Base-by-base conservation (phyloP, 2,329 filamentous ascomycete genomes). In the Lomentospora prolificans region DNA sequence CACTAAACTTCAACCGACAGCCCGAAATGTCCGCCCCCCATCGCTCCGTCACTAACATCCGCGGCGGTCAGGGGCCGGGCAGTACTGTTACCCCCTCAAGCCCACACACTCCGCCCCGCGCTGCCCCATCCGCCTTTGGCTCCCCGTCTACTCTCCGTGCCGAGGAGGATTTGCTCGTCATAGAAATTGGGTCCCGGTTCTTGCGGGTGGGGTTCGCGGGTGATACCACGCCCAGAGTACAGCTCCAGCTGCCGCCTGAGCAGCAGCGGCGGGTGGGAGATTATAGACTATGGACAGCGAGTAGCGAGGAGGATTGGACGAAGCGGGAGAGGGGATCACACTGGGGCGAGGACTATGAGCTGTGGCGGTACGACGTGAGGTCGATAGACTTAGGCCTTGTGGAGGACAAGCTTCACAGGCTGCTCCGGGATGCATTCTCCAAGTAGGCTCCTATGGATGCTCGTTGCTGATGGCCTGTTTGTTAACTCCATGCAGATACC, bases 161-260 rank as follows among this genome's bases (percentile, higher is more conserved):
- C 64, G 90, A 96, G 63, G 94, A 99, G 64, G 94, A 96, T 61
- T 76, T 86, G 5, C 71, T 96, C 4, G 79, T 99, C 44, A 75
- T 96, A 53, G 90, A 97, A 67, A 68, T 97, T 33, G 91, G 90
- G 1, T 81, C 88, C 8, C 82, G 92, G 22, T 86, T 84, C 69
- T 69, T 97, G 25, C 83, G 87, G 48, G 85, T 87, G 8, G 94
- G 94, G 0, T 94, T 96, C 66, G 89, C 91, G 4, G 91, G 91
- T 53, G 91, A 96, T 68, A 80, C 84, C 46, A 72, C 76, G 3
- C 90, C 90, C 61, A 95, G 92, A 67, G 80, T 77, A 1, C 76
- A 79, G 12, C 72, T 91, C 22, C 75, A 79, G 22, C 92, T 90
- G 67, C 82, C 84, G 0, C 89, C 89, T 0, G 86, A 91, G 60